These are phyloP conservation scores for Vanrija pseudolonga DNA, from an alignment of 1,284 basidiomycete species.

Conservation along the genomic window DNA sequence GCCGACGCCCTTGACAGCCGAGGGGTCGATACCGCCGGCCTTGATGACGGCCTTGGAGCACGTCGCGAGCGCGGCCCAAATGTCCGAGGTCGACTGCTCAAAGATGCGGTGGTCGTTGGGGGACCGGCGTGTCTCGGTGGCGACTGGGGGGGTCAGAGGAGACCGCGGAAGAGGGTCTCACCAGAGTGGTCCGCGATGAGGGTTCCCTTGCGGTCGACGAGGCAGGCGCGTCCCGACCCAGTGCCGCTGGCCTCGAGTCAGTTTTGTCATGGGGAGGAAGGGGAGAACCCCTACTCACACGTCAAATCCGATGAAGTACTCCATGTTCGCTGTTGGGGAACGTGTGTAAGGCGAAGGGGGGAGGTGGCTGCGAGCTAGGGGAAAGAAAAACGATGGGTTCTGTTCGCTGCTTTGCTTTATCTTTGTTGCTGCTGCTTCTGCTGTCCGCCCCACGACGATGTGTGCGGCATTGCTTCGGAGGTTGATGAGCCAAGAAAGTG, in stretches of 20 bases:
- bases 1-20: slow-evolving; percentile 78
- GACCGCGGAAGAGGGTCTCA: slow-evolving; percentile 12
- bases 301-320: slow-evolving; percentile 59
- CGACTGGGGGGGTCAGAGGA: slow-evolving; percentile 54
- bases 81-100: slow-evolving; percentile 69
- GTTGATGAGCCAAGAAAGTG: neutral
- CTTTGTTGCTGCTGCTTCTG: neutral
- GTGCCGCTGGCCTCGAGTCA: slow-evolving; percentile 61
- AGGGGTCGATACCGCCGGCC: slow-evolving; percentile 59
- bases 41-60: slow-evolving; percentile 68
- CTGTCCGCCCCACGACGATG: neutral
- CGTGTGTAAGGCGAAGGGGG: neutral
- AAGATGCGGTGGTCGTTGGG: slow-evolving; percentile 84
- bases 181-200: slow-evolving; percentile 59
- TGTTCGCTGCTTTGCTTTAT: neutral
- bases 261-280: neutral
- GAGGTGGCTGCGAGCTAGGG: neutral
- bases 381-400: neutral
- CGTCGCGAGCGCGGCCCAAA: slow-evolving; percentile 75
- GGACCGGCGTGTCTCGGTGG: slow-evolving; percentile 81
- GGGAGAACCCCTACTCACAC: slow-evolving; percentile 48
- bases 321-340: slow-evolving; percentile 10
- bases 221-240: slow-evolving; percentile 83
- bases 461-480: neutral
- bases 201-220: slow-evolving; percentile 71